Base-by-base conservation (phyloP, 129 eudicot species). In the Centella asiatica region DNA sequence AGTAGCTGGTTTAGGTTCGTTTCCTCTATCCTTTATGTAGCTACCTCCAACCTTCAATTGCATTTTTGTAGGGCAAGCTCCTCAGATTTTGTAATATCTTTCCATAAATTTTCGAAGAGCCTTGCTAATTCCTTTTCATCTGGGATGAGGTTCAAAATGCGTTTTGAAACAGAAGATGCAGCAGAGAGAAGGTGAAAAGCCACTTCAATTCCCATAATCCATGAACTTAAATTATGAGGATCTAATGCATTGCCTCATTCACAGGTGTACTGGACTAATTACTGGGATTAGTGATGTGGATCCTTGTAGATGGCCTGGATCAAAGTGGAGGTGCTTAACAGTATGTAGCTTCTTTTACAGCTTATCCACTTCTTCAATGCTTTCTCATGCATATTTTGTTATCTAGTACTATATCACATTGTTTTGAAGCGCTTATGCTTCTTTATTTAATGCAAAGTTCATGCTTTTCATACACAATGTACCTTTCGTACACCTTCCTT, bases 281-380 rank as follows among this genome's bases (percentile, higher is more conserved):
- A 71, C 76, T 5, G 96, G 95, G 44, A 44, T 80, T 28, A 51
- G 79, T 26, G 95, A 93, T 52, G 58, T 66, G 25, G 92, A 93
- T 73, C 92, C 96, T 10, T 58, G 67, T 51, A 83, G 83, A 55
- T 93, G 99, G 99, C 89, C 85, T 13, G 95, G 92, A 59, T 93
- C 99, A 20, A 93, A 87, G 60, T 93, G 99, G 99, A 85, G 87
- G 72, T 84, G 92, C 82, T 60, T 93, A 33, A 73, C 69, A 96
- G 99, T 92, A 79, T 40, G 78, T 23, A n/a, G 17, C 57, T 19
- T 10, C 12, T 27, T 48, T 13, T n/a, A n/a, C n/a, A 3, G 31
- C 28, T 33, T 11, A 58, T 55, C 14, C 5, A 34, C 45, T 34
- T 29, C 40, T 31, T 56, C 57, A 8, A n/a, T 56, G 44, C 15